Percentiles rank a stretch among this genome's conserved stretches.
phyloP scores from a whole-genome alignment of 2,329 filamentous ascomycete species.

The Stromatinia cepivora region DNA sequence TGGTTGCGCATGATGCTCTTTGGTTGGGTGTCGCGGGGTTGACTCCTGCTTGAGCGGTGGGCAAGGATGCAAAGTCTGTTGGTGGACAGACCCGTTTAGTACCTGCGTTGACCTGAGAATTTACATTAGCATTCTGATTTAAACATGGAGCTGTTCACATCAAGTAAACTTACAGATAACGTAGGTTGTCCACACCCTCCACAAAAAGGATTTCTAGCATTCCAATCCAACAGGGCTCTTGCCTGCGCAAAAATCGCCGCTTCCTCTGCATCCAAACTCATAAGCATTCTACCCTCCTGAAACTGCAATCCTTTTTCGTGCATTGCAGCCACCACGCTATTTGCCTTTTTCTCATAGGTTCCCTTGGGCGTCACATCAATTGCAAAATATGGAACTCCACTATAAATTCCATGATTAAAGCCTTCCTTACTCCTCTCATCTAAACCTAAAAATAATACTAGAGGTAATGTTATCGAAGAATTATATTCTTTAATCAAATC shows the following conservation, averaged over 20 bases:
- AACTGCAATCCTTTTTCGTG: constrained; percentile 66
- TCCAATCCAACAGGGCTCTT: constrained; percentile 90
- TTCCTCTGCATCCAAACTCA: constrained; percentile 50
- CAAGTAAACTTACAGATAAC: constrained; percentile 54
- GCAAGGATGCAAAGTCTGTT: constrained; percentile 55
- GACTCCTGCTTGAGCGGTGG: constrained; percentile 44
- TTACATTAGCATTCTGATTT: neutral
- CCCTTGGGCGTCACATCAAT: constrained; percentile 80
- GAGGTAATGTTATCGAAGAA: constrained; percentile 64
- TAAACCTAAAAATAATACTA: constrained; percentile 82
- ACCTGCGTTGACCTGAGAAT: constrained; percentile 57
- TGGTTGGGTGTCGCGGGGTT: constrained; percentile 47
- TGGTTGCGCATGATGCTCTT: constrained; percentile 74
- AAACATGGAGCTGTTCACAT: neutral
- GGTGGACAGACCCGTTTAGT: constrained; percentile 80
- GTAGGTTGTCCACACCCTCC: constrained; percentile 83
- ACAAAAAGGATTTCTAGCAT: constrained; percentile 88
- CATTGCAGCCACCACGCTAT: constrained; percentile 57
- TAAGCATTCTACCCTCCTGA: constrained; percentile 61
- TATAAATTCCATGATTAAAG: constrained; percentile 64
- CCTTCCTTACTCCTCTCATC: constrained; percentile 60
- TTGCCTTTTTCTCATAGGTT: constrained; percentile 60
- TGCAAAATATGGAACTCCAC: constrained; percentile 82
- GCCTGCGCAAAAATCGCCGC: constrained; percentile 91
- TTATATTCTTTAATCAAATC: constrained; percentile 73